Base-by-base conservation (phyloP, 805 yeast genomes). In the Wickerhamiella vanderwaltii region DNA sequence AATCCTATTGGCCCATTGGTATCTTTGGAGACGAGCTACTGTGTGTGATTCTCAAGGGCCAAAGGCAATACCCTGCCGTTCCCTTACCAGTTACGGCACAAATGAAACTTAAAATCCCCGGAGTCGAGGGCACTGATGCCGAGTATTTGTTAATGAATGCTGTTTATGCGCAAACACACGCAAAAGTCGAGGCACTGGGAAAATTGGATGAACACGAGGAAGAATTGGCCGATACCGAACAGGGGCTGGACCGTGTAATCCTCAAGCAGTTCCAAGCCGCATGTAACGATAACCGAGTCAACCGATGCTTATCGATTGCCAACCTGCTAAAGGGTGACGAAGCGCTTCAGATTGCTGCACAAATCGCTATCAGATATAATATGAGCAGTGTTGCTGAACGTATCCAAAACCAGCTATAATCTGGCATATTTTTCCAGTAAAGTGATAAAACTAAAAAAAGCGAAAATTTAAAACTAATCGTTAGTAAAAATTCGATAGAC, bases 1-100 rank as follows among this genome's bases (percentile, higher is more conserved):
- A 84, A 59, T 69, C 69, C 41, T 77, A 79, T 50, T 86, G 96
- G 96, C 96, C 96, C 17, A 64, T 88, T 40, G 94, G 95, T 28
- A 71, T 74, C 44, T 70, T 69, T 39, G 86, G 81, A 45, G 35
- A 43, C 35, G 73, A 75, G 46, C 71, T 86, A 51, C 75, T 72
- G 48, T 83, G 93, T 59, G 69, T 85, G 40, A 69, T 84, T 16
- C 71, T 84, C 46, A 80, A 82, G 59, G 87, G 86, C 17, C 46
- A 48, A 28, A 65, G 66, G 4, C 59, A 58, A 24, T 79, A 79
- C 60, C 96, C 96, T 1, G 72, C 75, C 3, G 76, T 84, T 54
- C 97, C 97, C 11, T 61, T 91, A 39, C 81, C 95, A 0, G 66
- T 86, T 43, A 88, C 94, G 1, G 70, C 85, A 9, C 95, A 84